Evolutionary conservation across 305 asterid species (phyloP).

Genomic region (Solanum aculeatissimum): DNA sequence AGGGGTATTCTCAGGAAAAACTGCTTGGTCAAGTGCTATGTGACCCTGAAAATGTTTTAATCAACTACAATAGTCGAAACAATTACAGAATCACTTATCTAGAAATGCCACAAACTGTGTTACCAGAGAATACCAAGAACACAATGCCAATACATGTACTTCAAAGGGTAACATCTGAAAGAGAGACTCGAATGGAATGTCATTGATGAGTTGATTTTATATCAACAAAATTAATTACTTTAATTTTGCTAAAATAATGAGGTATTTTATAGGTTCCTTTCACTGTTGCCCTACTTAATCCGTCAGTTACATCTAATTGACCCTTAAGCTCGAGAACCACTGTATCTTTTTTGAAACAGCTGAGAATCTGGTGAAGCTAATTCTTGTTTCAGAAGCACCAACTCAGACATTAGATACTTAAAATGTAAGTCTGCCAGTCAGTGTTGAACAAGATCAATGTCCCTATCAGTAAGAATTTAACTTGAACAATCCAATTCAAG

Average conservation of each 20-base stretch:
- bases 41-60: slow-evolving; percentile 64
- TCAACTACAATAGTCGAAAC: background rate
- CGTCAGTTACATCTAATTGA: background rate
- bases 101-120: background rate
- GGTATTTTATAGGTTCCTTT: background rate
- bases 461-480: background rate
- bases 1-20: slow-evolving; percentile 93
- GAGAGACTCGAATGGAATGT: background rate
- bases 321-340: background rate
- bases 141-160: background rate
- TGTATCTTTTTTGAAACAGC: background rate
- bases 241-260: background rate
- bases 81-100: background rate
- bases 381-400: background rate
- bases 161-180: background rate
- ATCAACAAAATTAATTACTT: background rate
- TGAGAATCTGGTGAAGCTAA: background rate
- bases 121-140: background rate
- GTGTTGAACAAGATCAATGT: background rate
- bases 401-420: background rate
- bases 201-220: background rate
- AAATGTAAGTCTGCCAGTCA: background rate
- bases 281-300: background rate
- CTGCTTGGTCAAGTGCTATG: slow-evolving; percentile 90
- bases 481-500: background rate